Evolutionary conservation across 1,139 yeast genomes (phyloP), one percentile per base, ranked within the genome.

Genomic region (Zygosaccharomyces pseudobailii): DNA sequence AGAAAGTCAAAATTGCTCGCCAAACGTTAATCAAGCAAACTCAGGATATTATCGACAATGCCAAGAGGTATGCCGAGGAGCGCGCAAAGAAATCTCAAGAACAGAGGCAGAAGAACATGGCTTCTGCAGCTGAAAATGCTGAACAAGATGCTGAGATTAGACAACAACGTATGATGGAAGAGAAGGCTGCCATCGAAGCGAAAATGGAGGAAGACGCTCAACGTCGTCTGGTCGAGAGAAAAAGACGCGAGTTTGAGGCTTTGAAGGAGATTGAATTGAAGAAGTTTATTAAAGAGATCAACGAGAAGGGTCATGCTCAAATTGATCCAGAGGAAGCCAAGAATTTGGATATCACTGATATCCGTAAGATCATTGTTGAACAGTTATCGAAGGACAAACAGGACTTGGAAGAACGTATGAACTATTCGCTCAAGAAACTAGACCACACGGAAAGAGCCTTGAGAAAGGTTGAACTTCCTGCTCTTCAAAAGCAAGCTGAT

Each of bases 361-460:
- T 94, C 65, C 82, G 80, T 60, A 66, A 69, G 51, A 80, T 89
- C 84, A 96, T 92, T 73, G 73, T 90, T 56, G 87, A 85, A 62
- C 96, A 90, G 70, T 76, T 90, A 61, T 87, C 82, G 60, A 87
- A 88, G 74, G 96, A 90, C 68, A 80, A 81, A 70, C 75, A 77
- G 68, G 87, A 83, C 53, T 76, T 90, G 67, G 90, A 86, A 59
- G 87, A 84, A 55, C 84, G 85, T 64, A 73, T 85, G 71, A 78
- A 78, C 59, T 67, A 72, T 24, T 73, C 86, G 39, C 78, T 90
- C 56, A 88, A 88, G 73, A 84, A 82, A 68, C 72, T 76, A 57
- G 98, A 92, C 70, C 92, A 92, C 68, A 73, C 83, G 54, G 97
- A 92, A 75, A 85, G 99, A 72, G 97, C 98, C 10, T 80, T 78